Base-by-base conservation (phyloP, 148 eudicot genomes). In the Chenopodium quinoa region DNA sequence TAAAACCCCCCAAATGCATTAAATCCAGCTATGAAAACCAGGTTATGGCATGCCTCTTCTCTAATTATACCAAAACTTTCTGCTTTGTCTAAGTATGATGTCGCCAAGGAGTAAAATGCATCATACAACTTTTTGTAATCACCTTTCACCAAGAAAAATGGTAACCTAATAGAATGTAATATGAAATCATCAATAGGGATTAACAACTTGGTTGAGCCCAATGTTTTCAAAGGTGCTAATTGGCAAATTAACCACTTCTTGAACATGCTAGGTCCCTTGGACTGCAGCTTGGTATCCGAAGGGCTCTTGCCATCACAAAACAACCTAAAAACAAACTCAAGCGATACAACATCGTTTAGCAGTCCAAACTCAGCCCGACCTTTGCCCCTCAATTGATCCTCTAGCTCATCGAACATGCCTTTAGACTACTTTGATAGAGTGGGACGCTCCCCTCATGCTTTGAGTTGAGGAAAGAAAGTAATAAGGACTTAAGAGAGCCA, bases 31-130 rank as follows among this genome's bases (percentile, higher is more conserved):
- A 89, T 7, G 54, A 88, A 93, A 32, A 90, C 81, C 2, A 92
- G 70, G 67, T 94, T 94, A 71, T 94, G 96, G 40, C 92, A 88
- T 1, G 96, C 96, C 79, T 94, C 96, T 9, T 90, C 91, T 65
- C 87, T 74, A 7, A 80, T 71, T 9, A 93, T 25, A 3, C 93
- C 98, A 7, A 27, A 1, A 1, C 78, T 84, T 66, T 86, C 93
- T 0, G 92, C 93, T 76, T 84, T 87, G 63, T 93, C 93, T 7
- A 93, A 82, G 32, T 78, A 10, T 12, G 81, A 47, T 0, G 81
- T 71, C 1, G 86, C 86, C 2, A 81, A 80, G 6, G 68, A 48
- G 64, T 82, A 80, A 70, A 91, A 90, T 6, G 88, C 85, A 22
- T 85, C 73, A 79, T 87, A 90, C 1, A 93, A 77, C 64, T 84